These are phyloP conservation scores for Umbelopsis isabellina DNA, from an alignment of 192 early-diverging fungal species.

Conservation along the genomic window DNA sequence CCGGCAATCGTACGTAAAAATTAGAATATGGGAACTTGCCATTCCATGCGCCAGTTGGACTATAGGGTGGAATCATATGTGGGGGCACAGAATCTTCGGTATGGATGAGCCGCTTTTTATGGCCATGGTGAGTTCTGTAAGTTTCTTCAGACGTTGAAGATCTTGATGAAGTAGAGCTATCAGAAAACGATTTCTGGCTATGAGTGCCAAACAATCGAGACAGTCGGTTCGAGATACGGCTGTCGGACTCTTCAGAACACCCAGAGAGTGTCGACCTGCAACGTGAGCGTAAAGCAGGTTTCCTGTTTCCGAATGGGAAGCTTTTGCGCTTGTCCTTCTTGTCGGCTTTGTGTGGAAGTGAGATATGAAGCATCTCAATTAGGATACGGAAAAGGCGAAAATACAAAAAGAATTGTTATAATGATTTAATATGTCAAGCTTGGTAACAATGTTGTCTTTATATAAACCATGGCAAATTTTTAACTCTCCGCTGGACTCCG, in stretches of 20 bases:
- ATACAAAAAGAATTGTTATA: too few relatives aligned
- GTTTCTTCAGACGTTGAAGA: neutral
- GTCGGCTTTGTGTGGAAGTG: neutral
- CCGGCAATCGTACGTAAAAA: conserved; percentile 38
- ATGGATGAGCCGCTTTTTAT: neutral
- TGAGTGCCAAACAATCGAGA: neutral
- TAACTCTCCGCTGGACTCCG: conserved; percentile 4
- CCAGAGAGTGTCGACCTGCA: neutral
- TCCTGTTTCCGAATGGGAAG: neutral
- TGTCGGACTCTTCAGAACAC: neutral
- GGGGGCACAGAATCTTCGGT: neutral
- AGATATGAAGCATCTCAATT: too few relatives aligned
- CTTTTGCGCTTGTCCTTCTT: neutral
- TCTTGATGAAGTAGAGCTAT: neutral
- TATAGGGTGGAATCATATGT: conserved; percentile 30
- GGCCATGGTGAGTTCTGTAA: neutral
- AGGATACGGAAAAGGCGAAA: too few relatives aligned
- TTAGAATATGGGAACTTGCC: conserved; percentile 43
- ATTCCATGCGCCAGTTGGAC: conserved; percentile 33
- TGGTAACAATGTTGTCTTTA: neutral
- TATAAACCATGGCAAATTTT: neutral
- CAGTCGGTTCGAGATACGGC: neutral
- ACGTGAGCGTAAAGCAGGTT: neutral
- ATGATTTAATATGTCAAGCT: too few relatives aligned
- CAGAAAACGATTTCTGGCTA: neutral